Conservation (phyloP, 768 basidiomycete species). For the Suillus ampliporus region DNA sequence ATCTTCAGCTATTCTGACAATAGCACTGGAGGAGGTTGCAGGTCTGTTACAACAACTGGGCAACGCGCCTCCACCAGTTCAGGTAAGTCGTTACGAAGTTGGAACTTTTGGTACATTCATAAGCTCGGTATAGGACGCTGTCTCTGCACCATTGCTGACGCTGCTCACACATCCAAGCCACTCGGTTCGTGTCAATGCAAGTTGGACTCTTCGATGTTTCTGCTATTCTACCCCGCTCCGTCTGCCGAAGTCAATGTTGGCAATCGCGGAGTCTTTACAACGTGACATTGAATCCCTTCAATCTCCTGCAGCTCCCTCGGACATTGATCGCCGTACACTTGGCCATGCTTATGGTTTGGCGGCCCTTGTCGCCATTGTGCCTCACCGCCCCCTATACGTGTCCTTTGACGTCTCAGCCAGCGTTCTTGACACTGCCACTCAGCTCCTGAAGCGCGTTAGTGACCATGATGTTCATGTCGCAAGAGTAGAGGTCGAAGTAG, state of each 20-base stretch:
- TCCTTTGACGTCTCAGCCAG: slow-evolving; percentile 93
- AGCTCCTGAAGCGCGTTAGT: slow-evolving; percentile 87
- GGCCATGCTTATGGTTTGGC: slow-evolving; percentile 93
- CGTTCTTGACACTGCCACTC: slow-evolving; percentile 89
- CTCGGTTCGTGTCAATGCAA: slow-evolving; percentile 82
- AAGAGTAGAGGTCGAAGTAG: slow-evolving; percentile 86
- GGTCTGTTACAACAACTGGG: slow-evolving; percentile 89
- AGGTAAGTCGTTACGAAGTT: slow-evolving; percentile 48
- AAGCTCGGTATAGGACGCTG: slow-evolving; percentile 63
- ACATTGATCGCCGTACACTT: slow-evolving; percentile 72
- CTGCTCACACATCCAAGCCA: slow-evolving; percentile 88
- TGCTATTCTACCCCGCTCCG: slow-evolving; percentile 89
- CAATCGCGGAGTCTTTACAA: slow-evolving; percentile 80
- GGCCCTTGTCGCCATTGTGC: slow-evolving; percentile 84
- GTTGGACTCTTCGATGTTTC: slow-evolving; percentile 90
- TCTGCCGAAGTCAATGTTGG: slow-evolving; percentile 78
- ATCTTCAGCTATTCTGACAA: slow-evolving; percentile 65
- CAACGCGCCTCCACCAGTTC: slow-evolving; percentile 88
- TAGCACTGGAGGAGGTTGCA: slow-evolving; percentile 83
- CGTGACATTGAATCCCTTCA: slow-evolving; percentile 79
- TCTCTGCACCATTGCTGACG: slow-evolving; percentile 84
- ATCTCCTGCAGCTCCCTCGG: slow-evolving; percentile 73
- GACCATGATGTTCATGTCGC: slow-evolving; percentile 89
- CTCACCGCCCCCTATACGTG: slow-evolving; percentile 88
- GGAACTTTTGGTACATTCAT: background rate